Percentiles rank a stretch among this genome's conserved stretches.
These are phyloP conservation scores for Plantago lanceolata DNA, from an alignment of 305 asterid genomes.

Conservation along the genomic window DNA sequence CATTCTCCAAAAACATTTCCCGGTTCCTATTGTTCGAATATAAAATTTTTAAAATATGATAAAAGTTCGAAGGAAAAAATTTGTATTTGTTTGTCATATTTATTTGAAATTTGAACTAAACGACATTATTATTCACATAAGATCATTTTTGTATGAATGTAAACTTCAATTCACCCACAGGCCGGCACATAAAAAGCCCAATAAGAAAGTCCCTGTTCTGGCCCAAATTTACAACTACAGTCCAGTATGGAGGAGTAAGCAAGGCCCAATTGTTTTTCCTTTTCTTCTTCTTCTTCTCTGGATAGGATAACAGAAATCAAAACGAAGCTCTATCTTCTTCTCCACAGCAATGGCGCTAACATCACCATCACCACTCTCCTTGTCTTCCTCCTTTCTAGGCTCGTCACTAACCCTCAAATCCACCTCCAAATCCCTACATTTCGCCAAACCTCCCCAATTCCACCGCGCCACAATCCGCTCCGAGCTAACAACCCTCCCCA, in stretches of 20 bases:
- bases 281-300: neutral
- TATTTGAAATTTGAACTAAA: too few species aligned
- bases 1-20: too few species aligned
- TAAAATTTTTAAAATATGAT: too few species aligned
- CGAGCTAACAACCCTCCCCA: conserved; percentile 61
- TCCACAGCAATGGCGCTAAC: conserved; percentile 41
- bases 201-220: neutral
- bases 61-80: too few species aligned
- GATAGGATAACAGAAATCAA: conserved; percentile 22
- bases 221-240: neutral
- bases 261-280: neutral
- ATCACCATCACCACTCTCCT: conserved; percentile 47
- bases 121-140: too few species aligned
- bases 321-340: neutral
- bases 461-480: conserved; percentile 32
- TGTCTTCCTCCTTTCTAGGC: conserved; percentile 67
- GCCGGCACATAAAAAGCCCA: neutral
- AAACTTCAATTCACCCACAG: neutral
- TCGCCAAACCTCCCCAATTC: conserved; percentile 30
- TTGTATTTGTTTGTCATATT: too few species aligned
- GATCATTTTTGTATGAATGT: too few species aligned
- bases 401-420: conserved; percentile 47
- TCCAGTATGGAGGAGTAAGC: neutral
- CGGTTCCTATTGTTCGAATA: too few species aligned
- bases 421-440: conserved; percentile 31